These are phyloP conservation scores for Phyllosticta paracitricarpa DNA, from an alignment of 2,329 filamentous ascomycete genomes.

Conservation along the genomic window DNA sequence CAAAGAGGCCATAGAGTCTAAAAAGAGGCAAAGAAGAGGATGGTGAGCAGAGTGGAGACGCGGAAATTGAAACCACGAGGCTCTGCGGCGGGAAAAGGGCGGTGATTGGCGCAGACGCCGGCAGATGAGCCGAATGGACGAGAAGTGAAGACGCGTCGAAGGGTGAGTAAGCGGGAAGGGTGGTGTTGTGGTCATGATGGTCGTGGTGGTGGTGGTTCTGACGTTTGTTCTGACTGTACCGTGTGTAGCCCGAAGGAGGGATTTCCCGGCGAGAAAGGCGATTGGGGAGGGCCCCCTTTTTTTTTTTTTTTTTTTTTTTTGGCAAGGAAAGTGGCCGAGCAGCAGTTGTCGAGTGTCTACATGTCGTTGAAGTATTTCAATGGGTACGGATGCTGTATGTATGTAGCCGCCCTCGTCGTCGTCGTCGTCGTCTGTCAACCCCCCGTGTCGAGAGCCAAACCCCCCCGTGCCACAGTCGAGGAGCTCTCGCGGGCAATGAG, in stretches of 20 bases:
- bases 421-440: not conserved
- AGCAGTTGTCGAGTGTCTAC: no score
- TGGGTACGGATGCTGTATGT: no score
- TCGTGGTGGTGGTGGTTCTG: not conserved
- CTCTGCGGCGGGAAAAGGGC: not conserved
- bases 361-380: no score
- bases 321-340: no score
- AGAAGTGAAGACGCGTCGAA: not conserved
- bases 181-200: not conserved
- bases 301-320: no score
- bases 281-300: no score
- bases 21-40: slow-evolving; percentile 3
- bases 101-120: slow-evolving; percentile 7
- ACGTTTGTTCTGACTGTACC: not conserved
- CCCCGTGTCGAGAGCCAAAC: no score
- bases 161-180: not conserved
- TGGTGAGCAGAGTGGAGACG: slow-evolving; percentile 7
- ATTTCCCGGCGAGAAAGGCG: not conserved
- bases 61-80: slow-evolving; percentile 10
- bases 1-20: not conserved
- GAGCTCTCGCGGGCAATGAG: not conserved
- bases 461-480: no score
- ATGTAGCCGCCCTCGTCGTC: not conserved
- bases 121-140: not conserved
- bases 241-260: not conserved